Base-by-base conservation (phyloP, 768 basidiomycete genomes). In the Podaxis mareebaensis region DNA sequence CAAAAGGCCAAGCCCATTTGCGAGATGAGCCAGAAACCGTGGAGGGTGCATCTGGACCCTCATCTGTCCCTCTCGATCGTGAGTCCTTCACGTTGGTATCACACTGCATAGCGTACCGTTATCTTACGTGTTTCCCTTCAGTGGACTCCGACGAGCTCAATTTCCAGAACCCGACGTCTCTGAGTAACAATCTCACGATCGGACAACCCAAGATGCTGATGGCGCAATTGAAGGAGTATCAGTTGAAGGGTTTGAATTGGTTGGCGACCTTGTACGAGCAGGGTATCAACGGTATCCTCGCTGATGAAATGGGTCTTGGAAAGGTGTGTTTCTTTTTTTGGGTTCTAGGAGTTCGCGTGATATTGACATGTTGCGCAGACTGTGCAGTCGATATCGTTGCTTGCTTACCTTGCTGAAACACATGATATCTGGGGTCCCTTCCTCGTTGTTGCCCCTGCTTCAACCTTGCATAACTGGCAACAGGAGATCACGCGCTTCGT, bases 351-450 rank as follows among this genome's bases (percentile, higher is more conserved):
- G 12, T 13, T 22, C 61, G n/a, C 55, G 33, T 28, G 20, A 60
- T 39, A 36, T 46, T 58, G 40, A 63, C 20, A 64, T 38, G 13
- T 10, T 56, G n/a, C 55, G 8, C 64, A 94, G 91, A 99, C 97
- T 17, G 94, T 99, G 3, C 97, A 99, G 82, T 98, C 96, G 0
- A 99, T 99, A 53, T 96, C 97, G 13, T 77, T 99, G 5, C 82
- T 99, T 52, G 93, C 96, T 6, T 96, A 99, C 75, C 87, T 99
- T 15, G 96, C 96, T 1, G 97, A 99, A 78, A 88, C 88, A 0
- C 97, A 99, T 72, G 93, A 99, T 71, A 97, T 99, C 63, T 99
- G 97, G 97, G 97, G 97, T 0, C 97, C 97, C 12, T 99, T 99
- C 82, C 83, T 99, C 22, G 96, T 99, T 54, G 95, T 99, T 44